Evolutionary conservation across 768 basidiomycete species (phyloP).

Genomic region (Boletus coccyginus): DNA sequence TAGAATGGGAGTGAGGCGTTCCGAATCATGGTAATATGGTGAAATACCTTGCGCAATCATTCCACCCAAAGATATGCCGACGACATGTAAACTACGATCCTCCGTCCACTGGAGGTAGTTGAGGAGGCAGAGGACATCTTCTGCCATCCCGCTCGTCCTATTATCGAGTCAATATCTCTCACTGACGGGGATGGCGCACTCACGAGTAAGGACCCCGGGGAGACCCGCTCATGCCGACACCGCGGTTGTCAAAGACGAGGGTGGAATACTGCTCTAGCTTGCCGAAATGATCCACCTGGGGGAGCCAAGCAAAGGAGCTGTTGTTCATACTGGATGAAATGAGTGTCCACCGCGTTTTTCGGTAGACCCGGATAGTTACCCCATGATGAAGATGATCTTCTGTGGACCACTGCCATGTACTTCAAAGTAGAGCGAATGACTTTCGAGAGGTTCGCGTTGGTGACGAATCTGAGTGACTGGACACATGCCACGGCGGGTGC

Average conservation of each 20-base stretch:
- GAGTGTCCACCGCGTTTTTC: neutral
- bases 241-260: conserved; percentile 83
- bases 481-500: conserved; percentile 71
- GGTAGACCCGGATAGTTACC: conserved; percentile 33
- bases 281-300: conserved; percentile 65
- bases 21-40: neutral
- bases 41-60: conserved; percentile 76
- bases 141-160: conserved; percentile 77
- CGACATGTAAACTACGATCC: conserved; percentile 59
- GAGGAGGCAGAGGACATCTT: conserved; percentile 64
- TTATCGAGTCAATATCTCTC: neutral
- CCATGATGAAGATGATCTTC: conserved; percentile 79
- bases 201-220: conserved; percentile 79
- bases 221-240: conserved; percentile 71
- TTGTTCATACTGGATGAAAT: conserved; percentile 50
- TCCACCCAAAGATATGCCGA: conserved; percentile 76
- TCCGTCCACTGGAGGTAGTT: conserved; percentile 72
- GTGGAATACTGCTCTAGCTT: conserved; percentile 51
- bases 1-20: conserved; percentile 25
- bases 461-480: conserved; percentile 56
- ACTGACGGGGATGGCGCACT: conserved; percentile 18
- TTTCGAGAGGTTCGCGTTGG: conserved; percentile 51
- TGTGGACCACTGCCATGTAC: conserved; percentile 65
- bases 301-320: conserved; percentile 59
- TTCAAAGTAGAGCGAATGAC: conserved; percentile 78